Percentiles rank a stretch among this genome's conserved stretches.
phyloP scores from a whole-genome alignment of 371 early-diverging fungal genomes.

The Zopfochytrium polystomum region DNA sequence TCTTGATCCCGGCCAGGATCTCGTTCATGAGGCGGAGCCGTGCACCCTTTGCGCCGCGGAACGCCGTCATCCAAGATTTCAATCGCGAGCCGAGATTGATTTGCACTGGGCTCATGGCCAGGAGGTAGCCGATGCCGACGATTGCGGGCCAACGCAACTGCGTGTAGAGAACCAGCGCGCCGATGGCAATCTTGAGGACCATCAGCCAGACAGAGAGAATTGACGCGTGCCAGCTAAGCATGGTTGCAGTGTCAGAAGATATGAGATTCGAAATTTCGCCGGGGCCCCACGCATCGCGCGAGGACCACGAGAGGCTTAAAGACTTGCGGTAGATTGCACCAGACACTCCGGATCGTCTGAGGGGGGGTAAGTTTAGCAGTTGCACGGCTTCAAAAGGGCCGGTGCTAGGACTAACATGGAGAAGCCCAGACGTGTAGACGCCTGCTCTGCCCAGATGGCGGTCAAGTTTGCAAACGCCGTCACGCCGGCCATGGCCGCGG shows the following conservation, averaged over 20 bases:
- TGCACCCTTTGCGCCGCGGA: conserved; percentile 87
- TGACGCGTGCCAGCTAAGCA: conserved; percentile 58
- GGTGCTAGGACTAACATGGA: too few species aligned
- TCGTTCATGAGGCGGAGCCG: conserved; percentile 92
- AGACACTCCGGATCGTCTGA: too few species aligned
- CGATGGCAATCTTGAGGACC: conserved; percentile 85
- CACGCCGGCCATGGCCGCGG: too few species aligned
- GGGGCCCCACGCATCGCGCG: conserved; percentile 77
- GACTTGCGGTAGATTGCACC: conserved; percentile 86
- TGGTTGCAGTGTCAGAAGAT: conserved; percentile 80
- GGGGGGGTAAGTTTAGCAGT: too few species aligned
- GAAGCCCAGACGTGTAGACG: too few species aligned
- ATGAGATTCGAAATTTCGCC: conserved; percentile 89
- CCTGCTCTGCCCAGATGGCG: too few species aligned
- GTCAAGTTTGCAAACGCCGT: too few species aligned
- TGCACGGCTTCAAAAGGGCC: too few species aligned
- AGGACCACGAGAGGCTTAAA: conserved; percentile 67
- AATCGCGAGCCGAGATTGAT: conserved; percentile 40
- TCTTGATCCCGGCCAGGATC: conserved; percentile 87
- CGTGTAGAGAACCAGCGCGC: conserved; percentile 72
- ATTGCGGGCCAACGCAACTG: conserved; percentile 81
- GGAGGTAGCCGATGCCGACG: conserved; percentile 85
- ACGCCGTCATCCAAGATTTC: conserved; percentile 68
- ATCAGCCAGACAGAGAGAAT: conserved; percentile 84
- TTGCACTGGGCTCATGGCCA: conserved; percentile 52